Base-by-base conservation (phyloP, 1,284 basidiomycete genomes). In the Tremellales sp. region DNA sequence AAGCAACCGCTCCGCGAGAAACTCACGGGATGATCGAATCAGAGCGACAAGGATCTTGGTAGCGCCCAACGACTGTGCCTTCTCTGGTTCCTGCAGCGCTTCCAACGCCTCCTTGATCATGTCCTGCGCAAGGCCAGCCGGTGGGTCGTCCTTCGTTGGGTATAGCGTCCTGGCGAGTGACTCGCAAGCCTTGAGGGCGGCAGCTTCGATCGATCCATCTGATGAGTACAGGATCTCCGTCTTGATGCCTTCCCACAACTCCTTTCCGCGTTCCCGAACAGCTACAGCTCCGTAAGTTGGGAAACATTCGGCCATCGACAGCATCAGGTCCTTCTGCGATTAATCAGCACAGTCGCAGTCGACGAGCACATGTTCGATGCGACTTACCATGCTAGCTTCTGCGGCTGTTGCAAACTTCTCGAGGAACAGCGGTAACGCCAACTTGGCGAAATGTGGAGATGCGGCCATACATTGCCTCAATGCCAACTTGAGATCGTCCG, bases 211-310 rank as follows among this genome's bases (percentile, higher is more conserved):
- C 17, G 80, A 72, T 5, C 74, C 51, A 67, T 96, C 89, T 4
- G 84, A 85, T 0, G 92, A 88, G 78, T 94, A 90, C 70, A 94
- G 87, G 25, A 96, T 86, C 89, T 96, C 92, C 17, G 94, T 79
- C 65, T 89, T 92, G 27, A 96, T 73, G 1, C 84, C 79, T 68
- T 86, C 91, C 88, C 91, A 94, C 21, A 96, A 73, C 54, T 89
- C 86, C 2, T 78, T 78, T 0, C 85, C 86, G 53, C 81, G 81
- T 19, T 80, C 79, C 8, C 79, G 78, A 4, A 83, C 83, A 1
- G 84, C 73, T 1, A 73, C 72, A 0, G 81, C 63, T 2, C 91
- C 92, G 67, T 93, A 97, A 0, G 87, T 81, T 1, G 91, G 88
- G 47, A 96, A 79, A 64, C 86, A 91, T 3, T 75, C 67, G 0